phyloP scores from a whole-genome alignment of 495 filamentous ascomycete genomes.

The Geoglossum glabrum region DNA sequence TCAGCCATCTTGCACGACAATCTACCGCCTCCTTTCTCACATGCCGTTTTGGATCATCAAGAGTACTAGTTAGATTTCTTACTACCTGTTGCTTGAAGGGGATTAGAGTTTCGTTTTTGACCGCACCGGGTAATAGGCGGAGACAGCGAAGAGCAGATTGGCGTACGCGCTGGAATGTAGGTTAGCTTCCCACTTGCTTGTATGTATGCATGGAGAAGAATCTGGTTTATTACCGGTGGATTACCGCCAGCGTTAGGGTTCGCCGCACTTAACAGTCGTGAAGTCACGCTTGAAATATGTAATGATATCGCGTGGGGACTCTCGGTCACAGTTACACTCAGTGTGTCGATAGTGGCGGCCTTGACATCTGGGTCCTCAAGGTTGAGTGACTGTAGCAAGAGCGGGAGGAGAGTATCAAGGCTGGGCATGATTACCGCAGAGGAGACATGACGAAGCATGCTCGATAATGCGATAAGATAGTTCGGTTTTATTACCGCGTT shows the following conservation, averaged over 20 bases:
- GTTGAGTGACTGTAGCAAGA: constrained; percentile 54
- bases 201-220: constrained; percentile 19
- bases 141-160: constrained; percentile 7
- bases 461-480: constrained; percentile 45
- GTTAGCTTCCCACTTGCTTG: constrained; percentile 6
- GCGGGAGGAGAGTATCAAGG: constrained; percentile 36
- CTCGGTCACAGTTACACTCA: constrained; percentile 38
- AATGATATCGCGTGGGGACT: constrained; percentile 34
- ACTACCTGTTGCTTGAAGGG: constrained; percentile 37
- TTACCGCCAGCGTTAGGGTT: not conserved
- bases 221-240: constrained; percentile 7
- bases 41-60: constrained; percentile 49
- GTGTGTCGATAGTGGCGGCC: constrained; percentile 38
- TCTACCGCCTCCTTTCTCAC: constrained; percentile 50
- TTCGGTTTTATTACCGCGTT: constrained; percentile 30
- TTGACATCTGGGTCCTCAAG: constrained; percentile 35
- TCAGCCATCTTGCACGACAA: constrained; percentile 45
- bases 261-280: constrained; percentile 31
- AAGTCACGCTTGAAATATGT: constrained; percentile 38
- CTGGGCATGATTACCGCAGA: constrained; percentile 38
- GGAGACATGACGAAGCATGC: constrained; percentile 40
- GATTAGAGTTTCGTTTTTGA: constrained; percentile 25
- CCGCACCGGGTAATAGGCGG: constrained; percentile 1
- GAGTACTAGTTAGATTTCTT: constrained; percentile 26
- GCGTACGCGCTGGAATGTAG: constrained; percentile 17